Percentiles rank a stretch among this genome's conserved stretches.
phyloP scores from a whole-genome alignment of 2,329 filamentous ascomycete genomes.

The Daldinia sp. region DNA sequence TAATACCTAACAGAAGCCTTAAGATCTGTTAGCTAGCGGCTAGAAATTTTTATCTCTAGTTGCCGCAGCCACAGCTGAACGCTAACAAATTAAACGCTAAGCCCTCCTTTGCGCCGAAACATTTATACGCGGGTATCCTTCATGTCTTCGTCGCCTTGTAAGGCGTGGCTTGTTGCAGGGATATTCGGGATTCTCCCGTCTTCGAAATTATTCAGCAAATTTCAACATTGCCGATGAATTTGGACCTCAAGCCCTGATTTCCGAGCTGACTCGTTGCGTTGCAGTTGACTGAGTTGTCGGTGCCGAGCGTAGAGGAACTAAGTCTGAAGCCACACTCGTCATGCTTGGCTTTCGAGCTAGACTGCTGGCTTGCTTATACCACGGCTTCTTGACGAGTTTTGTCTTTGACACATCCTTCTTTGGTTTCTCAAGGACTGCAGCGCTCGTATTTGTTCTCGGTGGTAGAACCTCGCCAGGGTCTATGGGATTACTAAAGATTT shows the following conservation, averaged over 20 bases:
- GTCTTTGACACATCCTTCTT: constrained; percentile 20
- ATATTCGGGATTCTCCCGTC: not conserved
- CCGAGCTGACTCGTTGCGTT: constrained; percentile 34
- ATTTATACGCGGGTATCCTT: constrained; percentile 6
- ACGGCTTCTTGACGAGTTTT: constrained; percentile 31
- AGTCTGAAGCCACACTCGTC: constrained; percentile 48
- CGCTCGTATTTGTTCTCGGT: constrained; percentile 13
- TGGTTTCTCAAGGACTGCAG: constrained; percentile 17
- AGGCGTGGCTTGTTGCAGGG: constrained; percentile 7
- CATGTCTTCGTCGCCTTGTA: not conserved
- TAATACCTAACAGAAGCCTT: constrained; percentile 8
- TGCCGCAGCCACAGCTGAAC: constrained; percentile 14
- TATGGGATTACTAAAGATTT: constrained; percentile 39
- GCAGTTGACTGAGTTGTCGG: constrained; percentile 23
- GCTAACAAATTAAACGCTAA: constrained; percentile 6
- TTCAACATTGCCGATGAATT: not conserved
- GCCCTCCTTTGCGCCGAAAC: constrained; percentile 36
- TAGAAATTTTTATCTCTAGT: constrained; percentile 6
- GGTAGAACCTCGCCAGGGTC: constrained; percentile 31
- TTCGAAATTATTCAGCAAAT: constrained; percentile 5
- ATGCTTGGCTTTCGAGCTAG: constrained; percentile 37
- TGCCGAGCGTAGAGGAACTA: constrained; percentile 43
- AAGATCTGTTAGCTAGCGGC: not conserved
- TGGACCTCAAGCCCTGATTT: not conserved
- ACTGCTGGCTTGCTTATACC: constrained; percentile 32